A percentile compares a stretch with the other conserved stretches of the same genome.
Conservation (phyloP, 805 yeast species). For the Zygosaccharomyces bailii region DNA sequence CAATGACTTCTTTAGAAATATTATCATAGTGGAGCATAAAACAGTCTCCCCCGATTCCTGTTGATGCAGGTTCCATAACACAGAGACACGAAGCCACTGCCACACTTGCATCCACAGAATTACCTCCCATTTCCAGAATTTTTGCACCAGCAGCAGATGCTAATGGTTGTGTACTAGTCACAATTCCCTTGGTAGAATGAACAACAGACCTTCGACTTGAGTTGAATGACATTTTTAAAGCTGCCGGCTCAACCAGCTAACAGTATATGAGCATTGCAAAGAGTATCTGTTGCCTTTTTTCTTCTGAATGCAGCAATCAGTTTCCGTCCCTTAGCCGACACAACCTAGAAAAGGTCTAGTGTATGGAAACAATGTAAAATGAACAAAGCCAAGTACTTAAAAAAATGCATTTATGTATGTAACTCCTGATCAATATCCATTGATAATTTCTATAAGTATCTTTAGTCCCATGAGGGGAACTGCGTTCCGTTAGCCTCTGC, state of each 20-base stretch:
- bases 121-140: constrained; percentile 68
- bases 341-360: not conserved
- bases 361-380: not conserved
- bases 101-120: constrained; percentile 62
- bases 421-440: not conserved
- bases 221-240: constrained; percentile 12
- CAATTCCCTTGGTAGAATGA: constrained; percentile 12
- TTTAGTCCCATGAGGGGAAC: constrained; percentile 32
- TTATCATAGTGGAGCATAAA: constrained; percentile 59
- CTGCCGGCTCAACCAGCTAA: not conserved
- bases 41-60: constrained; percentile 68
- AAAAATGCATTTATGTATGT: constrained; percentile 2
- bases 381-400: not conserved
- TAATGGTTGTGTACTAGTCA: constrained; percentile 67
- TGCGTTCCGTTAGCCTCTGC: constrained; percentile 25
- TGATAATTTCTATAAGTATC: constrained; percentile 5
- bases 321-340: too few relatives aligned
- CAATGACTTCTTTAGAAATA: constrained; percentile 49
- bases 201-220: constrained; percentile 16
- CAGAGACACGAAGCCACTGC: constrained; percentile 56
- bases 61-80: constrained; percentile 55
- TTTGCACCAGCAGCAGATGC: constrained; percentile 72
- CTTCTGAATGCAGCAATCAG: too few relatives aligned
- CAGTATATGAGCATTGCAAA: too few relatives aligned
- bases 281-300: too few relatives aligned